Evolutionary conservation across 768 basidiomycete species (phyloP).

Genomic region (Sarcodon aspratus): DNA sequence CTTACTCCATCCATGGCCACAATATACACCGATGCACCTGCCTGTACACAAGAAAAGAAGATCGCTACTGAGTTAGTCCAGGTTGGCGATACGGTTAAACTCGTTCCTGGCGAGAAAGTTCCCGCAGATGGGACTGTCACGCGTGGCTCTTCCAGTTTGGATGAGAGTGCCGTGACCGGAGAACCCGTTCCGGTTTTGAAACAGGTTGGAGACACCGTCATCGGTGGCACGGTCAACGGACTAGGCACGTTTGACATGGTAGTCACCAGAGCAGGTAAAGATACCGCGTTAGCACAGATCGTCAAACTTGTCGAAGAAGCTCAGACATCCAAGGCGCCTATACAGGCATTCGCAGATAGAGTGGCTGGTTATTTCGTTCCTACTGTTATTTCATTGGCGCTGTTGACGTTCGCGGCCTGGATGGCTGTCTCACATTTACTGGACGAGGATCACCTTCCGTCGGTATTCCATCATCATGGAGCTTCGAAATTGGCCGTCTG

Average conservation of each 20-base stretch:
- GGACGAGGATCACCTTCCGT: slow-evolving; percentile 50
- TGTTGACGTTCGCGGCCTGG: slow-evolving; percentile 79
- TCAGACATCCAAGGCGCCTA: slow-evolving; percentile 95
- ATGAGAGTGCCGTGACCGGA: slow-evolving; percentile 95
- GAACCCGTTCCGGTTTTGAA: slow-evolving; percentile 87
- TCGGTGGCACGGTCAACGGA: slow-evolving; percentile 95
- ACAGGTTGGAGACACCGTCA: slow-evolving; percentile 73
- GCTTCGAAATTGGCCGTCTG: slow-evolving; percentile 83
- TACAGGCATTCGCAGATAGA: slow-evolving; percentile 92
- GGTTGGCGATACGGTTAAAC: slow-evolving; percentile 84
- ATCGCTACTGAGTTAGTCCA: slow-evolving; percentile 93
- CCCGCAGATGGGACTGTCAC: slow-evolving; percentile 92
- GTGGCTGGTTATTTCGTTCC: slow-evolving; percentile 96
- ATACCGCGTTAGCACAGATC: slow-evolving; percentile 94
- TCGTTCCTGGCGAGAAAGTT: slow-evolving; percentile 94
- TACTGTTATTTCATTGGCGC: slow-evolving; percentile 71
- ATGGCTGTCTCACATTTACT: slow-evolving; percentile 56
- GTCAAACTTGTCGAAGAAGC: slow-evolving; percentile 96
- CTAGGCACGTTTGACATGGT: slow-evolving; percentile 96
- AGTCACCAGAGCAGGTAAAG: slow-evolving; percentile 90
- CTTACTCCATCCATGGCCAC: slow-evolving; percentile 92
- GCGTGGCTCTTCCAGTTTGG: slow-evolving; percentile 76
- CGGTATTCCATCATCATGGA: slow-evolving; percentile 78
- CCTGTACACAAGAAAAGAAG: slow-evolving; percentile 76
- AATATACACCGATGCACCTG: slow-evolving; percentile 81